Evolutionary conservation across 2,329 filamentous ascomycete species (phyloP).

Genomic region (Aspergillus piperis): DNA sequence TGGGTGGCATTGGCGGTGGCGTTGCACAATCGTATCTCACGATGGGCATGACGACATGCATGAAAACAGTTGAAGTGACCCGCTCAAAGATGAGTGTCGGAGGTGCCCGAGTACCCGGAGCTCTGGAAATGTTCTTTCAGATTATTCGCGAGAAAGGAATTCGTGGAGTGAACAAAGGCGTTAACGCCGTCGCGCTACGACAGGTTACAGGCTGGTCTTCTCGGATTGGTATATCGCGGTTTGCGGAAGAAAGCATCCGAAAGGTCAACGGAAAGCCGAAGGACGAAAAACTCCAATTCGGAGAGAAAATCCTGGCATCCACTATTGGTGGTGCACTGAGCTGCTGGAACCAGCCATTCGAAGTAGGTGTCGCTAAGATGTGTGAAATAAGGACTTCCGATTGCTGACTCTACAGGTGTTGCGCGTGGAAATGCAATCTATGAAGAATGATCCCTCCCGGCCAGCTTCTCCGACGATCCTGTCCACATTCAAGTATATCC

Average conservation of each 20-base stretch:
- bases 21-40: constrained; percentile 95
- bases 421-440: constrained; percentile 18
- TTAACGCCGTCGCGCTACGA: constrained; percentile 19
- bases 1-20: constrained; percentile 85
- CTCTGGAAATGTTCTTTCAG: constrained; percentile 1
- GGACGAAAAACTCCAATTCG: constrained; percentile 3
- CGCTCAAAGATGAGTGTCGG: constrained; percentile 74
- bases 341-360: constrained; percentile 26
- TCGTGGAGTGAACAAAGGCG: constrained; percentile 16
- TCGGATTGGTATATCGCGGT: constrained; percentile 27
- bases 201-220: constrained; percentile 23
- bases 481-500: constrained; percentile 11
- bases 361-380: constrained; percentile 4
- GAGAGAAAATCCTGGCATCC: constrained; percentile 23
- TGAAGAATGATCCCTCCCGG: constrained; percentile 17
- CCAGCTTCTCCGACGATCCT: constrained; percentile 9
- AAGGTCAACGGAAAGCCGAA: constrained; percentile 5
- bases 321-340: constrained; percentile 20
- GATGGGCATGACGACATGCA: constrained; percentile 99
- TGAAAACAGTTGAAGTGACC: constrained; percentile 99
- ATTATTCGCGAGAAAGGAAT: constrained; percentile 11
- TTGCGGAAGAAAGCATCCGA: constrained; percentile 23
- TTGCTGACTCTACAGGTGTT: constrained; percentile 1
- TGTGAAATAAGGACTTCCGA: not conserved
- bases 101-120: not conserved